These are phyloP conservation scores for Aureobasidium sp. DNA, from an alignment of 2,329 filamentous ascomycete genomes.

Conservation along the genomic window DNA sequence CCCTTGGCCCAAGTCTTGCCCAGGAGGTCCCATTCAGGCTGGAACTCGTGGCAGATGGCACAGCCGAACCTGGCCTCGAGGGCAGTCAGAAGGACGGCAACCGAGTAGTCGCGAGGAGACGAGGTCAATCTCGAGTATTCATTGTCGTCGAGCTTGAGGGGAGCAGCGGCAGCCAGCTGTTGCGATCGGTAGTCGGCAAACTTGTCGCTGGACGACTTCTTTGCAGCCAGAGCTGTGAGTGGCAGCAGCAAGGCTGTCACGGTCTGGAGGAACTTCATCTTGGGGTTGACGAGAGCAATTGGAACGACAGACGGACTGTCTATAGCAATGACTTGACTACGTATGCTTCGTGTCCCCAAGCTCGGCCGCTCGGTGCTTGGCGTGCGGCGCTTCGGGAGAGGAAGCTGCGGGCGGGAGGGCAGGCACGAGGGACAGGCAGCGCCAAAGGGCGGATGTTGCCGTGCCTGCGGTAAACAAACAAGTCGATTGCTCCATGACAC, in stretches of 20 bases:
- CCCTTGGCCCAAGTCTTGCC: constrained; percentile 80
- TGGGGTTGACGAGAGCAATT: background rate
- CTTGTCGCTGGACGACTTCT: constrained; percentile 52
- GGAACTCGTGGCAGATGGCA: constrained; percentile 77
- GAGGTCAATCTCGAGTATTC: constrained; percentile 68
- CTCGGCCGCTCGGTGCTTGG: constrained; percentile 4
- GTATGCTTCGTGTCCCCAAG: constrained; percentile 9
- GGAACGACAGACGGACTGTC: background rate
- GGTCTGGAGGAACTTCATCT: constrained; percentile 59
- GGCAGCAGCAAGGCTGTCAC: constrained; percentile 56
- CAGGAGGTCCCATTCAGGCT: constrained; percentile 87
- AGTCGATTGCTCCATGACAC: no score
- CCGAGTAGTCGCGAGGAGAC: constrained; percentile 72
- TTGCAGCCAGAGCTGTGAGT: constrained; percentile 52
- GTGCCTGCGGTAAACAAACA: constrained; percentile 8
- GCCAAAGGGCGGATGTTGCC: constrained; percentile 1
- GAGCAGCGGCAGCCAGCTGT: constrained; percentile 49
- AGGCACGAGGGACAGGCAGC: background rate
- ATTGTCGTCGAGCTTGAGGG: constrained; percentile 69
- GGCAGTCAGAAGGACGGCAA: constrained; percentile 78
- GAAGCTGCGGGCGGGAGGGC: background rate
- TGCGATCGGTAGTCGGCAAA: constrained; percentile 65
- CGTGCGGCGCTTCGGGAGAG: background rate
- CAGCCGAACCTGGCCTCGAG: constrained; percentile 77
- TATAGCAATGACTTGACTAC: background rate